A percentile compares a stretch with the other conserved stretches of the same genome.
These are phyloP conservation scores for Galerina marginata DNA, from an alignment of 768 basidiomycete species.

Conservation along the genomic window DNA sequence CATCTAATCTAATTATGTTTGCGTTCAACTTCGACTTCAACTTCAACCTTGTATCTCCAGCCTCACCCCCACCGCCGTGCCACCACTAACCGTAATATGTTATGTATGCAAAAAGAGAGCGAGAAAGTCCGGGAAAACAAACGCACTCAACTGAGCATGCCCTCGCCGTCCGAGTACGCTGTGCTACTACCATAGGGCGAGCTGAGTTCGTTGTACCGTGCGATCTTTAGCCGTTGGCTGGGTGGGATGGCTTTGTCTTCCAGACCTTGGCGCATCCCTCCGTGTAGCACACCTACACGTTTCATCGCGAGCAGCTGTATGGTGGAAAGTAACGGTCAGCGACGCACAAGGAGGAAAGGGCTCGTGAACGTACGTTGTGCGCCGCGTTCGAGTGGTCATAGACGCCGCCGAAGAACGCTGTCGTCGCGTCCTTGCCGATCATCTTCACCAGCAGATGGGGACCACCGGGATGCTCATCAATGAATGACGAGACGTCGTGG, in stretches of 20 bases:
- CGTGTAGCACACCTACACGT: conserved; percentile 62
- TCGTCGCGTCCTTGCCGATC: conserved; percentile 91
- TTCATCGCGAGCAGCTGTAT: conserved; percentile 61
- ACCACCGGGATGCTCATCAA: conserved; percentile 93
- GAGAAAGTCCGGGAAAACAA: not conserved
- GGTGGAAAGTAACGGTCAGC: conserved; percentile 56
- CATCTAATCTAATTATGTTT: too few relatives aligned
- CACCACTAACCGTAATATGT: not conserved
- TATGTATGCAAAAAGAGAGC: conserved; percentile 1
- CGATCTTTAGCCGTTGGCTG: conserved; percentile 72
- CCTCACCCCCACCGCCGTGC: not conserved
- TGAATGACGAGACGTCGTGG: conserved; percentile 84
- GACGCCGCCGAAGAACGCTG: conserved; percentile 87
- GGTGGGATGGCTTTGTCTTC: conserved; percentile 75
- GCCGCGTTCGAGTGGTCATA: conserved; percentile 69
- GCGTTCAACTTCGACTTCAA: not conserved
- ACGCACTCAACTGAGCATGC: conserved; percentile 27
- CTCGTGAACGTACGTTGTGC: conserved; percentile 43
- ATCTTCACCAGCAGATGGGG: conserved; percentile 81
- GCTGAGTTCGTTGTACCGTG: conserved; percentile 63
- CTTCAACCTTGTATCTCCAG: not conserved
- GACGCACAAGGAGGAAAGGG: conserved; percentile 44
- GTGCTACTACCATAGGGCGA: conserved; percentile 60
- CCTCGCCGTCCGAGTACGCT: conserved; percentile 63
- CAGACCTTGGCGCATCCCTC: conserved; percentile 52